phyloP scores from a whole-genome alignment of 2,329 filamentous ascomycete genomes.

The Rachicladosporium sp. region DNA sequence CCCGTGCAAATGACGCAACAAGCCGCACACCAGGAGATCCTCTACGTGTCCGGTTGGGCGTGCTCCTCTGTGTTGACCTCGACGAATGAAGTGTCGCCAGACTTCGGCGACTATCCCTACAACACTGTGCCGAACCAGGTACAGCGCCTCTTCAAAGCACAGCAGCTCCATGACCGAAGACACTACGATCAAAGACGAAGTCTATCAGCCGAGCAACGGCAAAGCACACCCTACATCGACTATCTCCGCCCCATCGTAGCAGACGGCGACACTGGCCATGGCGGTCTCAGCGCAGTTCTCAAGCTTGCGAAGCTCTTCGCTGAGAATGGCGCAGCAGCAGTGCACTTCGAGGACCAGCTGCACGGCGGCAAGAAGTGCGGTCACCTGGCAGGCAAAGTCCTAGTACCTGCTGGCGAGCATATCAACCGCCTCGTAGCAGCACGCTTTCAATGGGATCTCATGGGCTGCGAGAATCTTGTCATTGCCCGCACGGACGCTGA shows the following conservation, averaged over 20 bases:
- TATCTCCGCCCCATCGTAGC: slow-evolving; percentile 92
- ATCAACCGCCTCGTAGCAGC: slow-evolving; percentile 88
- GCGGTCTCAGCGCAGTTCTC: slow-evolving; percentile 80
- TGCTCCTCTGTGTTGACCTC: slow-evolving; percentile 86
- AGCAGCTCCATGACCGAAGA: slow-evolving; percentile 92
- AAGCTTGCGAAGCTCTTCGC: slow-evolving; percentile 97
- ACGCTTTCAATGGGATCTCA: slow-evolving; percentile 95
- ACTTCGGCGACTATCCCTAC: slow-evolving; percentile 98
- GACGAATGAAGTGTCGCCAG: slow-evolving; percentile 93
- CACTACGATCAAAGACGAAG: slow-evolving; percentile 79
- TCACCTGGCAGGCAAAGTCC: slow-evolving; percentile 87
- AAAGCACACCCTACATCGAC: slow-evolving; percentile 70
- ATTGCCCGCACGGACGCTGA: slow-evolving; percentile 94
- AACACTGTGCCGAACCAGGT: slow-evolving; percentile 98
- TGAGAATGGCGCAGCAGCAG: slow-evolving; percentile 88
- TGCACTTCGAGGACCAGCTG: slow-evolving; percentile 96
- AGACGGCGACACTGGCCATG: slow-evolving; percentile 90
- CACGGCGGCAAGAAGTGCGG: slow-evolving; percentile 98
- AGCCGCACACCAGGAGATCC: slow-evolving; percentile 84
- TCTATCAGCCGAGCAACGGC: slow-evolving; percentile 60
- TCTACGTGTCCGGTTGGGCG: slow-evolving; percentile 96
- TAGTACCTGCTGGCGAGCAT: slow-evolving; percentile 88
- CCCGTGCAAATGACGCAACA: slow-evolving; percentile 99
- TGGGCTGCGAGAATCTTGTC: slow-evolving; percentile 89
- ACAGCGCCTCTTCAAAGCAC: slow-evolving; percentile 87